Base-by-base conservation (phyloP, 2,329 filamentous ascomycete species). In the Aspergillus sp. region DNA sequence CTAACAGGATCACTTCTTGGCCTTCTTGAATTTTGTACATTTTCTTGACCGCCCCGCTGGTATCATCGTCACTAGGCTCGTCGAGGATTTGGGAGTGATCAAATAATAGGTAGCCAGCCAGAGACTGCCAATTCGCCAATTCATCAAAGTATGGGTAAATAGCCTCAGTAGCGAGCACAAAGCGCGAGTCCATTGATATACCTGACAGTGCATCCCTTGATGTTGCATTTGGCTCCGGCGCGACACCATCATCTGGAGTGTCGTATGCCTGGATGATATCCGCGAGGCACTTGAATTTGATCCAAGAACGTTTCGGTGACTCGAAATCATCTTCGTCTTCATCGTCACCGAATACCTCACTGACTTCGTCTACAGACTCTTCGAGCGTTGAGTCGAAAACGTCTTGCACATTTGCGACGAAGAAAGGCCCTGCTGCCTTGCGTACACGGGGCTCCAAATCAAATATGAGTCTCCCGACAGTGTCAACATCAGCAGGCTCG, bases 401-500 rank as follows among this genome's bases (percentile, higher is more conserved):
- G 67, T 97, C 93, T 40, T 90, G 84, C 41, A 98, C 88, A 64
- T 91, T 93, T 58, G 91, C 90, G 17, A 90, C 87, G 68, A 99
- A 98, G 80, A 99, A 99, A 12, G 84, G 84, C 21, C 93, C 90
- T 2, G 96, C 90, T 2, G 93, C 89, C 75, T 92, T 96, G 55
- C 95, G 90, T 33, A 98, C 88, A 62, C 88, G 86, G 6, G 88
- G 77, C 68, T 98, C 93, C 1, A 87, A 84, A 67, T 99, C 95
- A 68, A 96, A 97, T 11, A 98, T 88, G 37, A 98, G 83, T 68
- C 89, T 88, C 43, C 93, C 93, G 47, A 98, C 86, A 3, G 87
- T 84, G 71, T 98, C 95, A 58, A 99, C 89, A 72, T 99, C 95
- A 65, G 90, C 86, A 0, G 93, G 93, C 66, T 98, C 93, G 2